Conservation (phyloP, 176 grass and related monocot genomes). For the Paspalum notatum region DNA sequence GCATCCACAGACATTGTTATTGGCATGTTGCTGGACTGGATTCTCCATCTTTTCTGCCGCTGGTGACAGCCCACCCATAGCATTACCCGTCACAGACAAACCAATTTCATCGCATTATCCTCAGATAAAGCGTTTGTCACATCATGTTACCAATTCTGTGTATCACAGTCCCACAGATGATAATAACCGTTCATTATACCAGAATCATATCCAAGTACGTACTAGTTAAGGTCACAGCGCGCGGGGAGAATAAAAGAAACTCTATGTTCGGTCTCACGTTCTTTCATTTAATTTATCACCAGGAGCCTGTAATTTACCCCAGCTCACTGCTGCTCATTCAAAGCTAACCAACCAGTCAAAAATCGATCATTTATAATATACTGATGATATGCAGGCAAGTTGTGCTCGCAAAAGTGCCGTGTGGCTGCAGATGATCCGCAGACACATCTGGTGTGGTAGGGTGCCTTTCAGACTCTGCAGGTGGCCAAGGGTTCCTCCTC, state of each 20-base stretch:
- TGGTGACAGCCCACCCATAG: not conserved
- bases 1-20: conserved; percentile 30
- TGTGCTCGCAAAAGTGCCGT: not conserved
- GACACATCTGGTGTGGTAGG: not conserved
- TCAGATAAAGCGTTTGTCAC: conserved; percentile 35
- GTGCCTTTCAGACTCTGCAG: conserved; percentile 1
- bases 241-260: not conserved
- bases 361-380: not conserved
- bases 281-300: not conserved
- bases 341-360: not conserved
- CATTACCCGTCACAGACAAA: conserved; percentile 13
- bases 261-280: not conserved
- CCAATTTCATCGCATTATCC: conserved; percentile 15
- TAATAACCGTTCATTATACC: conserved; percentile 13
- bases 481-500: conserved; percentile 1
- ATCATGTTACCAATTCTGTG: conserved; percentile 2
- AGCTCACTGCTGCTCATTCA: not conserved
- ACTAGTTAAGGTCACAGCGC: not conserved
- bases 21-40: conserved; percentile 4
- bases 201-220: not conserved
- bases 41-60: conserved; percentile 31
- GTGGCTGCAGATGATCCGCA: conserved; percentile 8
- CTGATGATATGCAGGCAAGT: not conserved
- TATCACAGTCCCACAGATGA: not conserved
- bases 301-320: not conserved